Evolutionary conservation across 2,329 filamentous ascomycete species (phyloP).

Genomic region (Apiospora saccharicola): DNA sequence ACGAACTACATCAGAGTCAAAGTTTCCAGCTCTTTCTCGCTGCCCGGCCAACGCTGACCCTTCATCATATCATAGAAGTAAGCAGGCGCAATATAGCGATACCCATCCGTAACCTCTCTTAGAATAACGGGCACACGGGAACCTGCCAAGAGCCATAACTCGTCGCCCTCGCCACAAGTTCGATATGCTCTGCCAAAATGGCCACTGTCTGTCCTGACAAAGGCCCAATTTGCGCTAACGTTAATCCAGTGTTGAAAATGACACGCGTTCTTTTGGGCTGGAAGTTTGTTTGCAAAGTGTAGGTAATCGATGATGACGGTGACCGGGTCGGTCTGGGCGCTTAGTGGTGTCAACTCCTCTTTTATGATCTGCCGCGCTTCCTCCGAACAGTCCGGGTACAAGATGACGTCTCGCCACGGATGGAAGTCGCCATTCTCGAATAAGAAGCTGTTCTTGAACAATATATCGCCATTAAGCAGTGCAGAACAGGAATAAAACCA

Average conservation of each 20-base stretch:
- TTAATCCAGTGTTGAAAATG: background rate
- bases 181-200: background rate
- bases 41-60: background rate
- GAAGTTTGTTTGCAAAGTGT: fast-evolving
- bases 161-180: background rate
- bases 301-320: background rate
- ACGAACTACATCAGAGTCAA: background rate
- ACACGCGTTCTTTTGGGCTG: background rate
- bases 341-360: background rate
- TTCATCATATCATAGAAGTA: background rate
- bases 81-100: background rate
- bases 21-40: background rate
- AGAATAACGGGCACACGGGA: background rate
- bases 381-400: background rate
- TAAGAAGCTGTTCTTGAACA: too few species aligned
- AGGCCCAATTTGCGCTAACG: background rate
- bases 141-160: background rate
- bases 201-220: background rate
- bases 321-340: background rate
- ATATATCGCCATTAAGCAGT: background rate
- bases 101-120: background rate
- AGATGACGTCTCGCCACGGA: background rate
- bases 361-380: background rate
- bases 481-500: background rate
- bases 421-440: background rate